Evolutionary conservation across 495 filamentous ascomycete species (phyloP).

Genomic region (Trichoderma erinaceum): DNA sequence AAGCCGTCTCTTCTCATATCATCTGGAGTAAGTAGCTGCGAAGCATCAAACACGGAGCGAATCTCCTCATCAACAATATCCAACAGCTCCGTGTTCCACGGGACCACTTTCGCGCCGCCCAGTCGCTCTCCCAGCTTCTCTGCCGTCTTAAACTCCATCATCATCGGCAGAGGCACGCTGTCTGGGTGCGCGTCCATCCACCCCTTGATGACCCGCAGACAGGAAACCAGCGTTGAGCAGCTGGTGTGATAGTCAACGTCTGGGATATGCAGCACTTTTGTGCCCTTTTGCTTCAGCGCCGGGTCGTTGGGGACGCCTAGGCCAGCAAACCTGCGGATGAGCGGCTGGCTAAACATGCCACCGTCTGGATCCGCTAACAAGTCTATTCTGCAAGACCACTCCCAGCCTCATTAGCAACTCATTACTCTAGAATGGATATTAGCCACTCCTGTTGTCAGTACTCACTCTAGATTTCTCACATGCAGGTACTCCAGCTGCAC

Average conservation of each 20-base stretch:
- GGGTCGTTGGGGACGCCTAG: constrained; percentile 17
- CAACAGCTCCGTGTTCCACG: constrained; percentile 18
- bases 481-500: constrained; percentile 25
- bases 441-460: too few relatives aligned
- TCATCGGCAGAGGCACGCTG: constrained; percentile 28
- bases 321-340: constrained; percentile 22
- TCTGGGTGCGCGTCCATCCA: constrained; percentile 25
- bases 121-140: constrained; percentile 18
- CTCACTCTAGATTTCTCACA: constrained; percentile 23
- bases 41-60: constrained; percentile 22
- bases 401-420: neutral
- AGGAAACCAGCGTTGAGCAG: constrained; percentile 25
- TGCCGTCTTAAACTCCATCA: constrained; percentile 26
- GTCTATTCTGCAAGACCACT: constrained; percentile 18
- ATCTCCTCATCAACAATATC: constrained; percentile 27
- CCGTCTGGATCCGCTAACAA: constrained; percentile 26
- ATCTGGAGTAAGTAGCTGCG: constrained; percentile 24
- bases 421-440: neutral
- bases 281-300: constrained; percentile 20
- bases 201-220: constrained; percentile 22
- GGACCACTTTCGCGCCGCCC: constrained; percentile 16
- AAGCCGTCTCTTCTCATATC: constrained; percentile 21
- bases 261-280: constrained; percentile 27
- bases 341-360: constrained; percentile 23
- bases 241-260: constrained; percentile 25